A percentile compares a stretch with the other conserved stretches of the same genome.
These are phyloP conservation scores for Suillus sp. DNA, from an alignment of 768 basidiomycete genomes.

Conservation along the genomic window DNA sequence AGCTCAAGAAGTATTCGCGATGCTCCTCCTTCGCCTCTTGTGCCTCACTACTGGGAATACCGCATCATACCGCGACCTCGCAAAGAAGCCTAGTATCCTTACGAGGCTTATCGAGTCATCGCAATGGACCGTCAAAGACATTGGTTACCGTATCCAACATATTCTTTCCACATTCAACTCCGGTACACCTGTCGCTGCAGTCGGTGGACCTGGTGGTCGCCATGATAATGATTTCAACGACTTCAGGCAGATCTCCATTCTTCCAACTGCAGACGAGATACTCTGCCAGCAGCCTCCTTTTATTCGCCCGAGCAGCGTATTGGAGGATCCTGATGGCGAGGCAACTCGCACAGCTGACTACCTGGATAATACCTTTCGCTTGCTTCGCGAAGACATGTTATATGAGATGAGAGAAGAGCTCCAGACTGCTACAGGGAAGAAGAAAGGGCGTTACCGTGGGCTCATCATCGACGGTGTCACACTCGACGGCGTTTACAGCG, in stretches of 20 bases:
- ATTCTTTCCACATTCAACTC: constrained; percentile 33
- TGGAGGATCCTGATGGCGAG: constrained; percentile 46
- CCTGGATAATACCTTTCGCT: constrained; percentile 67
- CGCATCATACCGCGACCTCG: constrained; percentile 40
- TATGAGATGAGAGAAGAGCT: constrained; percentile 59
- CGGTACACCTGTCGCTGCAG: constrained; percentile 21
- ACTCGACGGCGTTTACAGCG: constrained; percentile 39
- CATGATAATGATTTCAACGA: constrained; percentile 70
- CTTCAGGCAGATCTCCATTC: constrained; percentile 61
- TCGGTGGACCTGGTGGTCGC: constrained; percentile 55
- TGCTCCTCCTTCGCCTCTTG: constrained; percentile 53
- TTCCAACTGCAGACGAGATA: constrained; percentile 65
- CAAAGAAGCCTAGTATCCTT: constrained; percentile 35
- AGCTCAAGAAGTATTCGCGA: constrained; percentile 44
- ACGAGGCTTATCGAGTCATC: constrained; percentile 28
- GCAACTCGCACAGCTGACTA: constrained; percentile 46
- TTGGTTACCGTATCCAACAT: constrained; percentile 44
- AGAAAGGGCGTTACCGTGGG: constrained; percentile 44
- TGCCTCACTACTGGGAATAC: constrained; percentile 38
- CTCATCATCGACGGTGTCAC: constrained; percentile 40
- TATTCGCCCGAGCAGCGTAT: constrained; percentile 43
- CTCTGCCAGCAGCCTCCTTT: constrained; percentile 47
- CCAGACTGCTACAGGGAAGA: constrained; percentile 40
- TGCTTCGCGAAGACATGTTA: constrained; percentile 66
- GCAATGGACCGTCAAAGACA: constrained; percentile 26